Evolutionary conservation across 768 basidiomycete species (phyloP).

Genomic region (Termitomyces sp.): DNA sequence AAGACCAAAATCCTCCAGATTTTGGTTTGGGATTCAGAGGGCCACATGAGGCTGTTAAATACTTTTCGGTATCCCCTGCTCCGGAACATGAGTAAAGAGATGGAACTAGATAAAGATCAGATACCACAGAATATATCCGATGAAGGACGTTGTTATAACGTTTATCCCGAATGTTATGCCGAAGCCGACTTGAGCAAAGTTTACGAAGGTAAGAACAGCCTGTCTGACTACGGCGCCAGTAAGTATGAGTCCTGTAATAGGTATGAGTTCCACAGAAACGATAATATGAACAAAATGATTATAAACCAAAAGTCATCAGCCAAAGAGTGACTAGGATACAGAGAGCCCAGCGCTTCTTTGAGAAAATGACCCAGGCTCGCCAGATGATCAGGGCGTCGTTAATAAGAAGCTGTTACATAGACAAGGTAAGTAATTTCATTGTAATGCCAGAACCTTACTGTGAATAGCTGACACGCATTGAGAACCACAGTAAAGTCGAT

Average conservation of each 20-base stretch:
- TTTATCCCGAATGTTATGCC: neutral
- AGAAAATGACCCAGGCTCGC: neutral
- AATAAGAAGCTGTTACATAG: too few relatives aligned
- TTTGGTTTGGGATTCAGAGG: neutral
- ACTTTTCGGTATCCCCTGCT: neutral
- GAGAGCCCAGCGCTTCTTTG: neutral
- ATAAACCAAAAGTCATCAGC: neutral
- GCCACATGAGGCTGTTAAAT: neutral
- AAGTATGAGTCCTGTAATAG: neutral
- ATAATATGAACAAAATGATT: neutral
- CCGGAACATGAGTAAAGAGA: neutral
- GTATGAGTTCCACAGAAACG: neutral
- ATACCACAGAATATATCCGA: neutral
- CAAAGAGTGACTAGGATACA: neutral
- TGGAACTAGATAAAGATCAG: too few relatives aligned
- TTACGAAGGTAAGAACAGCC: neutral
- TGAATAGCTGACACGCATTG: too few relatives aligned
- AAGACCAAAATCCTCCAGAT: neutral
- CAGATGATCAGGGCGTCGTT: neutral
- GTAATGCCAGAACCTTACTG: too few relatives aligned
- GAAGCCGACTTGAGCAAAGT: neutral
- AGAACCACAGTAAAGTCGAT: too few relatives aligned
- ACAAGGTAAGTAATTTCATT: too few relatives aligned
- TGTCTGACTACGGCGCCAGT: neutral
- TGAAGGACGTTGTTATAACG: neutral